Conservation (phyloP, 2,329 filamentous ascomycete genomes). For the Aschersonia sp. region DNA sequence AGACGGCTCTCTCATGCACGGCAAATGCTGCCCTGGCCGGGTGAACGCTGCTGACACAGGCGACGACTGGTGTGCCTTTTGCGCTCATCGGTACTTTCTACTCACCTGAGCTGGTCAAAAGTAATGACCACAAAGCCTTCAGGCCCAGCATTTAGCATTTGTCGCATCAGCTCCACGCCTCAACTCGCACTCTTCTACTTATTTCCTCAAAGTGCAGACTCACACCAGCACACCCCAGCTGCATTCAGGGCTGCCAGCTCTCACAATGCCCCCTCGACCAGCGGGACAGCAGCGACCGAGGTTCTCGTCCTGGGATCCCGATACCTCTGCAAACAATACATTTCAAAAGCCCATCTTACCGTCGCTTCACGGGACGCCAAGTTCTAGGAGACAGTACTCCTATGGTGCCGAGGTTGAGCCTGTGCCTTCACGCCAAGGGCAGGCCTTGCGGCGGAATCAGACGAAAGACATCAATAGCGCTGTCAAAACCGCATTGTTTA, state of each 20-base stretch:
- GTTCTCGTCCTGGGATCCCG: conserved; percentile 3
- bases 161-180: background rate
- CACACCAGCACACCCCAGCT: background rate
- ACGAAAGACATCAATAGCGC: conserved; percentile 13
- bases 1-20: background rate
- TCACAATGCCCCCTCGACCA: conserved; percentile 7
- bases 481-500: conserved; percentile 13
- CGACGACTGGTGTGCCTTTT: background rate
- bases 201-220: background rate
- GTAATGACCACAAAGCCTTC: background rate
- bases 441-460: conserved; percentile 6
- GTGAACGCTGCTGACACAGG: background rate
- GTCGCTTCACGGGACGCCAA: conserved; percentile 16
- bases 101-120: background rate
- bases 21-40: background rate
- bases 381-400: conserved; percentile 20
- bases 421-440: conserved; percentile 8
- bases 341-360: conserved; percentile 13
- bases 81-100: background rate
- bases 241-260: background rate
- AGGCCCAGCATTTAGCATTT: background rate
- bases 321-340: conserved; percentile 2
- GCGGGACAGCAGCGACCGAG: conserved; percentile 3
- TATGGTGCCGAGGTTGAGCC: conserved; percentile 23
- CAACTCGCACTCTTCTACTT: background rate